Evolutionary conservation across 345 rosid genomes (phyloP).

Genomic region (Aquilaria malaccensis): DNA sequence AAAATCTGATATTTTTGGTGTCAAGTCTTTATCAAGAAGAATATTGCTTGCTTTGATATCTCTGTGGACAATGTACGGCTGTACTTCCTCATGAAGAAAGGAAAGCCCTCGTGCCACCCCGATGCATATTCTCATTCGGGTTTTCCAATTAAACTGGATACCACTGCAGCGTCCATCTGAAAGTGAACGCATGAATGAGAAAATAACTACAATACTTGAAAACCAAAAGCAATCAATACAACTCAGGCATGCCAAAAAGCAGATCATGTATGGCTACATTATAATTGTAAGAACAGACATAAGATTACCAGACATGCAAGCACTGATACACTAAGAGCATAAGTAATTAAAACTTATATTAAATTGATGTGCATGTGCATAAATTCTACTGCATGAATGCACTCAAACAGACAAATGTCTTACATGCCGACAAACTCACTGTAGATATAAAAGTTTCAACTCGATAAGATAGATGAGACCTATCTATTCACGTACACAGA

Average conservation of each 20-base stretch:
- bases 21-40: constrained; percentile 68
- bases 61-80: constrained; percentile 75
- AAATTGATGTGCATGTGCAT: too few relatives aligned
- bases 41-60: constrained; percentile 98
- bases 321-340: not conserved
- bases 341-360: too few relatives aligned
- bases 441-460: too few relatives aligned
- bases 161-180: constrained; percentile 48
- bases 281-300: not conserved
- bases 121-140: constrained; percentile 58
- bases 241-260: too few relatives aligned
- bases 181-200: constrained; percentile 7
- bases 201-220: not conserved
- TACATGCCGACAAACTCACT: too few relatives aligned
- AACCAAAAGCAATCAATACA: too few relatives aligned
- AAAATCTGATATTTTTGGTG: constrained; percentile 90
- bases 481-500: too few relatives aligned
- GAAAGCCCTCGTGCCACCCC: constrained; percentile 86
- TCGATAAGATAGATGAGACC: too few relatives aligned
- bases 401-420: too few relatives aligned
- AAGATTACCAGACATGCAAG: not conserved
- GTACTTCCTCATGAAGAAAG: constrained; percentile 82
- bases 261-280: too few relatives aligned
- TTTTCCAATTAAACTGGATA: constrained; percentile 72
- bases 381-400: too few relatives aligned